Evolutionary conservation across 768 basidiomycete species (phyloP).

Genomic region (Chalciporus chontae): DNA sequence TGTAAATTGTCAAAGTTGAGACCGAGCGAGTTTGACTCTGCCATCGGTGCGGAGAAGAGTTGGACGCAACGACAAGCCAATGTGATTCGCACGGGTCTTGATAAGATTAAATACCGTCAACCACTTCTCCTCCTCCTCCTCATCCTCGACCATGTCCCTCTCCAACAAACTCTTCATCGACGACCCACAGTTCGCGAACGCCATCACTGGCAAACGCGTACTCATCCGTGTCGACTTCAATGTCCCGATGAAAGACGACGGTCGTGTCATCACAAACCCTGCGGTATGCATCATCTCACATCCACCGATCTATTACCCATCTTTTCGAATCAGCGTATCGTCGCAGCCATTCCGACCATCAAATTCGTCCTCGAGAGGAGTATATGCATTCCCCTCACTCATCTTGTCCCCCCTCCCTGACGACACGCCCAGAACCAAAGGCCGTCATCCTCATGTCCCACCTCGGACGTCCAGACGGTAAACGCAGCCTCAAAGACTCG

Average conservation of each 20-base stretch:
- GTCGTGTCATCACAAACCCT: constrained; percentile 93
- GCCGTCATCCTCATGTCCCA: constrained; percentile 95
- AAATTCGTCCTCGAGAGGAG: constrained; percentile 89
- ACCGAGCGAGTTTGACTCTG: constrained; percentile 62
- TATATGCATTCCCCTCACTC: constrained; percentile 21
- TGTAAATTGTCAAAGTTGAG: constrained; percentile 59
- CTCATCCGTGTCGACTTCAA: constrained; percentile 97
- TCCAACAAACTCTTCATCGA: constrained; percentile 92
- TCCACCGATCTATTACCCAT: constrained; percentile 8
- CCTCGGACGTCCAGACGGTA: constrained; percentile 94
- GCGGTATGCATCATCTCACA: constrained; percentile 58
- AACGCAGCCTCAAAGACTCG: constrained; percentile 84
- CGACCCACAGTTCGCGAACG: constrained; percentile 52
- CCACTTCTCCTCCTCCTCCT: too few species aligned
- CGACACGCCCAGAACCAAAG: constrained; percentile 56
- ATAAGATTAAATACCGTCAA: too few species aligned
- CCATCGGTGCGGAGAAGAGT: constrained; percentile 30
- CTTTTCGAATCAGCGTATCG: constrained; percentile 70
- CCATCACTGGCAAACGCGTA: constrained; percentile 83
- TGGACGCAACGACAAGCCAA: background rate
- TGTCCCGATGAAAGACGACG: constrained; percentile 80
- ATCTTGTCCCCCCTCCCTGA: background rate
- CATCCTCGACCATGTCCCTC: constrained; percentile 71
- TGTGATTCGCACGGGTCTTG: background rate
- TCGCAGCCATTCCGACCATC: constrained; percentile 94